Evolutionary conservation across 2,329 filamentous ascomycete genomes (phyloP), one percentile per base, ranked within the genome.

Genomic region (Trichoderma semiorbis): DNA sequence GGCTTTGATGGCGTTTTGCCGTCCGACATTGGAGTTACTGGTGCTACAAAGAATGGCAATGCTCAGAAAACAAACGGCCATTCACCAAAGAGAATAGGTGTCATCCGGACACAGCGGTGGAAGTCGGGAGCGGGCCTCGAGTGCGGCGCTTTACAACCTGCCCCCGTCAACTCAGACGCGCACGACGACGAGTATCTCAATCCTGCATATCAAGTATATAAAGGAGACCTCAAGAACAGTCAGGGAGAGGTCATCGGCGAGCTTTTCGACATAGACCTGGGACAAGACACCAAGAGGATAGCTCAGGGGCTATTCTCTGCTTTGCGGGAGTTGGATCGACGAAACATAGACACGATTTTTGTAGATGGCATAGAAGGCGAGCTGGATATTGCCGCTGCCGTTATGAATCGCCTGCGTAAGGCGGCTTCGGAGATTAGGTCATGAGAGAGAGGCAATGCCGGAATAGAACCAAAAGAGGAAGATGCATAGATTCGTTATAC

Each of bases 221-320:
- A 84, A 61, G 83, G 83, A 12, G 77, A 81, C 47, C 76, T 87
- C 12, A 75, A 79, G 65, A 77, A 81, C 32, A 76, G 77, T 14
- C 75, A 77, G 2, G 79, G 78, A 7, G 75, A 79, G 32, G 69
- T 74, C 2, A 78, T 81, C 57, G 84, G 84, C 12, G 83, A 80
- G 69, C 76, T 90, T 11, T 87, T 93, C 76, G 93, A 97, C 76
- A 89, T 97, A 60, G 83, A 89, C 72, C 85, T 99, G 16, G 95
- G 95, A 1, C 83, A 82, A 18, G 88, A 92, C 58, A 90, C 90
- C 0, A 88, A 89, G 75, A 88, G 88, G 36, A 94, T 99, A 76
- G 95, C 96, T 1, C 90, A 95, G 76, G 93, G 93, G 0, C 84
- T 99, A 16, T 99, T 99, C 80, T 93, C 93, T 14, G 93, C 94